These are phyloP conservation scores for Saccharomycopsis selenospora DNA, from an alignment of 805 yeast species.

Conservation along the genomic window DNA sequence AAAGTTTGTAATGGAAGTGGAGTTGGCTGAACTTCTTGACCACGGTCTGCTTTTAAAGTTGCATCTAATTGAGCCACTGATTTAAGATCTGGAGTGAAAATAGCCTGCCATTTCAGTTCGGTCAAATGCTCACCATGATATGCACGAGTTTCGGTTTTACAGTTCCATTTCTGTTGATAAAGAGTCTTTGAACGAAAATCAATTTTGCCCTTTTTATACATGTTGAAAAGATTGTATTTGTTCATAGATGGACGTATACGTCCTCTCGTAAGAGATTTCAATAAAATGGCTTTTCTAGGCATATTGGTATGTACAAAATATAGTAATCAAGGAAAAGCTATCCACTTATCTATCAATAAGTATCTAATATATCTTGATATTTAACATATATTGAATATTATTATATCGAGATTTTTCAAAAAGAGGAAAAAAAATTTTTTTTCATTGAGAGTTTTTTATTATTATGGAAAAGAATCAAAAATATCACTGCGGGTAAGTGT, in stretches of 20 bases:
- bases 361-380: no score
- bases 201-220: constrained; percentile 62
- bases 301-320: no score
- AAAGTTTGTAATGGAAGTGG: constrained; percentile 86
- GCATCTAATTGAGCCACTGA: constrained; percentile 89
- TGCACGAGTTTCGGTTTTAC: constrained; percentile 87
- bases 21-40: constrained; percentile 49
- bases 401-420: no score
- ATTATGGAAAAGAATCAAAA: no score
- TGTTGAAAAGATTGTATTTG: constrained; percentile 83
- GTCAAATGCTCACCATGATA: constrained; percentile 94
- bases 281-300: constrained; percentile 20
- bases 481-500: no score
- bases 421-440: no score
- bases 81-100: constrained; percentile 62
- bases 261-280: constrained; percentile 19
- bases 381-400: no score
- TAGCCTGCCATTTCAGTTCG: constrained; percentile 70
- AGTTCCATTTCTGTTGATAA: constrained; percentile 85
- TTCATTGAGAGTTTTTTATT: no score
- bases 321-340: no score
- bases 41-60: constrained; percentile 42
- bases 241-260: constrained; percentile 85
- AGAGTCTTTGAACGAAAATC: constrained; percentile 56
- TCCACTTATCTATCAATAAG: no score